Evolutionary conservation across 805 yeast genomes (phyloP).

Genomic region (Saturnispora kantuleensis): DNA sequence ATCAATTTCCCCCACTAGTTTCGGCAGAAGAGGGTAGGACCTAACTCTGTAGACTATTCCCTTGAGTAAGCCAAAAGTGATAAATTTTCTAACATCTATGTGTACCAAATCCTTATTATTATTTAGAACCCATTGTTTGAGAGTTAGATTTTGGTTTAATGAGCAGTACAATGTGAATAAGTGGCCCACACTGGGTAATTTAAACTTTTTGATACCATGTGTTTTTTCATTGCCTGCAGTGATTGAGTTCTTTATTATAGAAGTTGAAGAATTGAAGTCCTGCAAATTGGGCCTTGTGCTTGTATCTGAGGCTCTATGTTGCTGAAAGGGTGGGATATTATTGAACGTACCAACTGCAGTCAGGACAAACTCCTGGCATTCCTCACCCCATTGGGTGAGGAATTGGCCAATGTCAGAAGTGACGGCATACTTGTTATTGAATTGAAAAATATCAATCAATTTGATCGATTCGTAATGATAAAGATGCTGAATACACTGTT

Average conservation of each 20-base stretch:
- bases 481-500: constrained; percentile 83
- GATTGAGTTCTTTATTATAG: background rate
- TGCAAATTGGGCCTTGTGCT: background rate
- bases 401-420: constrained; percentile 68
- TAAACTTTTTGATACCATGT: constrained; percentile 10
- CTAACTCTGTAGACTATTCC: constrained; percentile 76
- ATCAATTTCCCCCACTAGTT: background rate
- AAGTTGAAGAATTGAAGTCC: background rate
- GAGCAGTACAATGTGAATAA: constrained; percentile 69
- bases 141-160: constrained; percentile 64
- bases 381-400: constrained; percentile 61
- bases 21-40: constrained; percentile 49
- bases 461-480: constrained; percentile 83
- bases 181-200: constrained; percentile 52
- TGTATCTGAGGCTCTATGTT: background rate
- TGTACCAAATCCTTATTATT: constrained; percentile 47
- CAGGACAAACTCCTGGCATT: constrained; percentile 77
- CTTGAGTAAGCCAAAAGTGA: constrained; percentile 77
- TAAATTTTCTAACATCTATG: constrained; percentile 75
- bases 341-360: constrained; percentile 30
- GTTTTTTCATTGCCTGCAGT: too few relatives aligned
- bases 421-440: constrained; percentile 79
- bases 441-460: constrained; percentile 81
- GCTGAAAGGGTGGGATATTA: constrained; percentile 18
- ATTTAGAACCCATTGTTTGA: constrained; percentile 74